Evolutionary conservation across 23 red algal genomes (phyloP).

Genomic region (Gracilaria domingensis): DNA sequence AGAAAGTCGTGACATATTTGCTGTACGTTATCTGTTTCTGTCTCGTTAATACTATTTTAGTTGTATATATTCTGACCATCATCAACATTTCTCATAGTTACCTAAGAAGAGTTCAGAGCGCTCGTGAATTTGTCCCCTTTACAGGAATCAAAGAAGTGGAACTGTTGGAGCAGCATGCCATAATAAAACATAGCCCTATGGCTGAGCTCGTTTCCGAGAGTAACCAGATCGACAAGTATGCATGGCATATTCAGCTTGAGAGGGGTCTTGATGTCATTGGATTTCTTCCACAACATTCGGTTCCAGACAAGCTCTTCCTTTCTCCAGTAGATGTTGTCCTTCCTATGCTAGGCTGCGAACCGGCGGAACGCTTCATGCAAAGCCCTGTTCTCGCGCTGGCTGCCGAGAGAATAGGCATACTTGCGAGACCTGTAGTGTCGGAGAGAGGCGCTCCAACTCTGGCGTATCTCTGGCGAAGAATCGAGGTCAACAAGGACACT

Average conservation of each 20-base stretch:
- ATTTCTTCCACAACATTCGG: conserved; percentile 42
- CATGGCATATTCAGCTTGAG: conserved; percentile 53
- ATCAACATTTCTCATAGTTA: no score
- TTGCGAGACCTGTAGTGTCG: conserved; percentile 33
- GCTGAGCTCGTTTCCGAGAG: conserved; percentile 47
- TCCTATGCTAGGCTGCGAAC: conserved; percentile 21
- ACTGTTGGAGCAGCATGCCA: background rate
- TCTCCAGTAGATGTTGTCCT: conserved; percentile 55
- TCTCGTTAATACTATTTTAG: no score
- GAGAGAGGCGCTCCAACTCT: conserved; percentile 35
- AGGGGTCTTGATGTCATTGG: conserved; percentile 53
- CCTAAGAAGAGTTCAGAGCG: no score
- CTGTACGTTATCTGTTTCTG: no score
- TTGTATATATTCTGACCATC: no score
- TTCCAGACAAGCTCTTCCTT: conserved; percentile 35
- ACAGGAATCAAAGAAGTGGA: no score
- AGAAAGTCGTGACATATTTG: no score
- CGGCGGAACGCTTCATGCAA: conserved; percentile 13
- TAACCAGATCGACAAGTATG: conserved; percentile 47
- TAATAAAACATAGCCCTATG: conserved; percentile 54
- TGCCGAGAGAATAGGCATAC: conserved; percentile 64
- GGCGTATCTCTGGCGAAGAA: conserved; percentile 44
- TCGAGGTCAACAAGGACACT: conserved; percentile 23
- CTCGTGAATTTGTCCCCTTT: no score
- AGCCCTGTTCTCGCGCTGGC: conserved; percentile 47